Evolutionary conservation across 2,329 filamentous ascomycete genomes (phyloP).

Genomic region (Pseudocercospora vitis): DNA sequence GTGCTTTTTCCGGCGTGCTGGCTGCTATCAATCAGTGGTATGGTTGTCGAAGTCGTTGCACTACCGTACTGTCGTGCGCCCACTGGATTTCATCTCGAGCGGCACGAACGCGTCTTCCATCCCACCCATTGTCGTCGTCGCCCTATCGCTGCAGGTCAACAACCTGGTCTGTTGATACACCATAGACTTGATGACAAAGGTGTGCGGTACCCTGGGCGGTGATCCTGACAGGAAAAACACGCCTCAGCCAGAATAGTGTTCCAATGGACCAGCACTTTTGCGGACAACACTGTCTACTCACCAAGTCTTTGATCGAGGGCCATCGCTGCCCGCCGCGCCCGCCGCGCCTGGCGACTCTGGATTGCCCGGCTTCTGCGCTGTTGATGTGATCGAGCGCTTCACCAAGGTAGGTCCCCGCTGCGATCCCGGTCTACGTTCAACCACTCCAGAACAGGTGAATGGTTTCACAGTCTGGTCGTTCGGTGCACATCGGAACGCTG

Average conservation of each 20-base stretch:
- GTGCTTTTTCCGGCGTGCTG: not conserved
- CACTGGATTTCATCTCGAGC: not conserved
- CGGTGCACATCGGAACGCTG: not conserved
- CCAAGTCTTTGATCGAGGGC: not conserved
- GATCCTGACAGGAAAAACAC: no score
- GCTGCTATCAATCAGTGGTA: not conserved
- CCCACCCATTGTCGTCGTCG: not conserved
- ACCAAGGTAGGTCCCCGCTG: conserved; percentile 4
- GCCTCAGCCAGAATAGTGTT: no score
- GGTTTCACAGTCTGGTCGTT: not conserved
- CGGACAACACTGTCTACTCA: not conserved
- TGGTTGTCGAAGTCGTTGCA: not conserved
- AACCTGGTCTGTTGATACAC: no score
- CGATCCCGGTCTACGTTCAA: not conserved
- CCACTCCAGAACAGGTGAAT: not conserved
- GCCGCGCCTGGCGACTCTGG: no score
- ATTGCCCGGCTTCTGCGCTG: not conserved
- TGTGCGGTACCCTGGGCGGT: not conserved
- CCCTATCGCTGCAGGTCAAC: no score
- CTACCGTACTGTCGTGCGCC: not conserved
- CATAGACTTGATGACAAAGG: no score
- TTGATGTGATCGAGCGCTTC: not conserved
- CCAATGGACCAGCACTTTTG: not conserved
- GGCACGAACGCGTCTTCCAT: not conserved
- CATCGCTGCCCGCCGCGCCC: not conserved